Evolutionary conservation across 2,329 filamentous ascomycete genomes (phyloP), one percentile per base, ranked within the genome.

Genomic region (Aspergillus pseudotamarii): DNA sequence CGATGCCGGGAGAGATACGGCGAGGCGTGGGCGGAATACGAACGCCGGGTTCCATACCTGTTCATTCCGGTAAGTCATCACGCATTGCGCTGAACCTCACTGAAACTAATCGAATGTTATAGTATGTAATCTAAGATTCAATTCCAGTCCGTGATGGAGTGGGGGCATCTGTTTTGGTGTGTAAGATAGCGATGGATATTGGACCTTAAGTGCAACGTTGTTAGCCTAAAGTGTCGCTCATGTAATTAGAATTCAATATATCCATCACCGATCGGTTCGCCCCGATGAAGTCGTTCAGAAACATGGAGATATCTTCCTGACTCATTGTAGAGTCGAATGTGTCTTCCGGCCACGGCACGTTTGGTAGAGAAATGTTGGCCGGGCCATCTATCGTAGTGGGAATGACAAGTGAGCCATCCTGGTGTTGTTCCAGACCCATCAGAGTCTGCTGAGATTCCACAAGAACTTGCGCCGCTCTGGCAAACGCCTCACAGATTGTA

Each of bases 11-110:
- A 83, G 67, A 92, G 91, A 81, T 95, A 96, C 76, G 92, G 91
- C 14, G 88, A 91, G 64, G 88, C 90, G 8, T 96, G 92, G 92
- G 80, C 81, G 56, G 89, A 94, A 82, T 96, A 95, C 75, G 89
- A 92, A 82, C 86, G 84, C 78, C 83, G 85, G 75, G 91, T 94
- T 43, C 92, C 92, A 38, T 94, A 92, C 76, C 81, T 95, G 50
- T 95, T 95, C 76, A 93, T 96, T 80, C 92, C 92, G 59, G 85
- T 85, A 71, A 78, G 83, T 70, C 51, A 11, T 38, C 2, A 32
- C 1, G 5, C 14, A 26, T 21, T 23, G 4, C 9, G 12, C 26
- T 14, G 6, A 10, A 16, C 16, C 16, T 41, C 5, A 36, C 19
- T 19, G 23, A 55, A 55, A 57, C 56, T 65, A 61, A 67, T 53